Base-by-base conservation (phyloP, 768 basidiomycete genomes). In the Filobasidium wieringae region DNA sequence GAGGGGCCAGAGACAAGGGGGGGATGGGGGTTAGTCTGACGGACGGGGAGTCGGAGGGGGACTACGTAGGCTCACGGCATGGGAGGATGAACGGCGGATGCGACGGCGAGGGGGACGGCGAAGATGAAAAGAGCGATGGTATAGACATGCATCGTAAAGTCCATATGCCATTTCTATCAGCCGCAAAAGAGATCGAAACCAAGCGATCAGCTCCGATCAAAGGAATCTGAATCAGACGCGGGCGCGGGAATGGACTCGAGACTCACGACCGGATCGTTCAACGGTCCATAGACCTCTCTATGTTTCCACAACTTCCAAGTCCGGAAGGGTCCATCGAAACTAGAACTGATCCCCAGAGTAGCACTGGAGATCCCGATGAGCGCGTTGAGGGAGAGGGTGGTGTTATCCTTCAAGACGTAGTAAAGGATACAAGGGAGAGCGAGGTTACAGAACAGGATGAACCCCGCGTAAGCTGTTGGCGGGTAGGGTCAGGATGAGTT, bases 321-420 rank as follows among this genome's bases (percentile, higher is more conserved):
- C 49, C 68, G 51, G 19, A 67, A 63, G 11, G 68, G 68, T 0
- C 61, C 64, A 27, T 69, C 68, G 33, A 69, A 66, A 33, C 64
- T 66, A 12, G 34, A 39, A n/a, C 55, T 61, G 0, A 66, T 31
- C 8, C 68, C 68, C 7, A 69, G 52, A 0, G 63, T 60, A 1
- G 63, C 67, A 0, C 49, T 51, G 1, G 59, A 60, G 30, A 68
- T 63, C 6, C 68, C 68, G 31, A 68, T 61, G 15, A 60, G 37
- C n/a, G 15, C 29, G 1, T 34, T n/a, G 14, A 36, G 45, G 6
- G 45, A 43, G 17, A 59, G 32, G 26, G 36, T 26, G 1, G 58
- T 39, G 29, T 50, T n/a, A 34, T 51, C 37, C 40, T 58, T 30
- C 22, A 65, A 43, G 15, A 60, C 24, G 41, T 66, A 67, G 51